Conservation (phyloP, 495 filamentous ascomycete species). For the Penicillium antarcticum region DNA sequence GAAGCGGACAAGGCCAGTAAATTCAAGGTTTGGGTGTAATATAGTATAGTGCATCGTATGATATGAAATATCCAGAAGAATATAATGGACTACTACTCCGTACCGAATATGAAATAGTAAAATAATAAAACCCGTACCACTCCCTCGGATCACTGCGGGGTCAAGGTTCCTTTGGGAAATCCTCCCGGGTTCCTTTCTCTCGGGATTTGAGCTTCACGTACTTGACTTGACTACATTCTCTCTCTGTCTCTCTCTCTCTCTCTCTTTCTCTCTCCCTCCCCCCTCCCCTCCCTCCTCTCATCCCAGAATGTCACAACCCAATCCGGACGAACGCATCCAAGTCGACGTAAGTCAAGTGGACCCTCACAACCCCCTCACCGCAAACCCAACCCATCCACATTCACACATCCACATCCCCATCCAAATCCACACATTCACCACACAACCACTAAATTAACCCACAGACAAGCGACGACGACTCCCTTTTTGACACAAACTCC, state of each 20-base stretch:
- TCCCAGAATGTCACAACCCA: constrained; percentile 31
- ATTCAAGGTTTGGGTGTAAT: too few species aligned
- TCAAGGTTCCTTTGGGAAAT: neutral
- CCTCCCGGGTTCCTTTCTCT: constrained; percentile 12
- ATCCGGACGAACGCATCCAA: constrained; percentile 33
- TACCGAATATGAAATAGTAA: too few species aligned
- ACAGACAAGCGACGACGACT: constrained; percentile 44
- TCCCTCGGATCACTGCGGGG: constrained; percentile 6
- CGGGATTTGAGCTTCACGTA: constrained; percentile 4
- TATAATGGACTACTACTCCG: too few species aligned
- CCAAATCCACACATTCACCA: neutral
- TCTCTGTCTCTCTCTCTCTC: neutral
- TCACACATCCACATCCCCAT: neutral
- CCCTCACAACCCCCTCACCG: neutral
- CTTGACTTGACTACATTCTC: neutral
- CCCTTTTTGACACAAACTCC: constrained; percentile 34
- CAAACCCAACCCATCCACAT: neutral
- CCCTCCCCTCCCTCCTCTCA: neutral
- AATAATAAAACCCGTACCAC: neutral
- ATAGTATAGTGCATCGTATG: too few species aligned
- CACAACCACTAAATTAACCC: neutral
- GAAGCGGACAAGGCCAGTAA: too few species aligned
- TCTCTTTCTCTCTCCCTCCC: neutral
- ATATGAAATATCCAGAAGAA: too few species aligned
- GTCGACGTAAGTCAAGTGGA: constrained; percentile 38